These are phyloP conservation scores for Diaporthe australafricana DNA, from an alignment of 2,329 filamentous ascomycete species.

Conservation along the genomic window DNA sequence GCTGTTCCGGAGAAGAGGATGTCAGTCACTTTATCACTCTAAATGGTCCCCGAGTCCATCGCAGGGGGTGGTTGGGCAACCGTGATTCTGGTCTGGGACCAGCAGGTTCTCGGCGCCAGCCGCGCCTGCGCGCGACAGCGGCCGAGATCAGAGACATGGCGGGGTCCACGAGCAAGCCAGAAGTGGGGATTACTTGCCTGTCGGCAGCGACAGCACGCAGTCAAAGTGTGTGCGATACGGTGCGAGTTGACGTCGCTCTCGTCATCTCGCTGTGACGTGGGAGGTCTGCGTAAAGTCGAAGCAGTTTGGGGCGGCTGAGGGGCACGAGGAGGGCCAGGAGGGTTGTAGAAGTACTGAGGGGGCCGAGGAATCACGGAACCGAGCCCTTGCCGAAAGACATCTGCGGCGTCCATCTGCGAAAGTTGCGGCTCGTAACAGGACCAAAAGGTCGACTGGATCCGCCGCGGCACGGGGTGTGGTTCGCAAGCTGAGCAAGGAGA, in stretches of 20 bases:
- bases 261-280: slow-evolving; percentile 52
- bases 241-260: slow-evolving; percentile 65
- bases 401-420: slow-evolving; percentile 66
- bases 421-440: slow-evolving; percentile 17
- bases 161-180: not conserved
- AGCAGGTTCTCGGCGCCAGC: slow-evolving; percentile 1
- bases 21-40: slow-evolving; percentile 18
- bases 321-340: slow-evolving; percentile 43
- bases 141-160: not conserved
- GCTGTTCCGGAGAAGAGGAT: slow-evolving; percentile 60
- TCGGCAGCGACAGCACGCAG: slow-evolving; percentile 83
- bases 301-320: slow-evolving; percentile 39
- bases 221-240: slow-evolving; percentile 82
- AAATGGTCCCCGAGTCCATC: not conserved
- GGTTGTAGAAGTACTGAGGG: slow-evolving; percentile 47
- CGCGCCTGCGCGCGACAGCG: not conserved
- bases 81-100: not conserved
- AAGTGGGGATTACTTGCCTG: slow-evolving; percentile 67
- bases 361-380: slow-evolving; percentile 59
- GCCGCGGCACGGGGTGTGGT: slow-evolving; percentile 1
- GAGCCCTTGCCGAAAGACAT: slow-evolving; percentile 70
- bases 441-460: not conserved
- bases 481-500: not conserved
- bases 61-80: not conserved
- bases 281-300: slow-evolving; percentile 40